Evolutionary conservation across 2,329 filamentous ascomycete genomes (phyloP).

Genomic region (Rutstroemia sp.): DNA sequence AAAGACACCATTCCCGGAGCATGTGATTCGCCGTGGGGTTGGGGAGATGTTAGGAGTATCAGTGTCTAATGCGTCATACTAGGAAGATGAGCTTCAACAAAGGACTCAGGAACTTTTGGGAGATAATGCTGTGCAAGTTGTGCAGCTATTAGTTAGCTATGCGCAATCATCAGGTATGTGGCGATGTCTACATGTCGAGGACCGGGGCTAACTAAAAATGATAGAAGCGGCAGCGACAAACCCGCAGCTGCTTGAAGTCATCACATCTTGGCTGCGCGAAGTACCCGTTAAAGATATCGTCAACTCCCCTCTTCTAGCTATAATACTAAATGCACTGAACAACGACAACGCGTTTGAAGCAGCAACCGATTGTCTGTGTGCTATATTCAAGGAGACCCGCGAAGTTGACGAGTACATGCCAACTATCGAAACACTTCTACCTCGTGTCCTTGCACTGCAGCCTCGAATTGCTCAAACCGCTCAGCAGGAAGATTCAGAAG

Average conservation of each 20-base stretch:
- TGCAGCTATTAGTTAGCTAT: conserved; percentile 83
- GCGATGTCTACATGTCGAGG: conserved; percentile 6
- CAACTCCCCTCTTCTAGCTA: conserved; percentile 74
- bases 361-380: conserved; percentile 86
- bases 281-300: conserved; percentile 79
- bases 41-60: conserved; percentile 30
- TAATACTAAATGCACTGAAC: conserved; percentile 71
- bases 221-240: conserved; percentile 72
- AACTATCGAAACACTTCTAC: conserved; percentile 76
- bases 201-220: conserved; percentile 17
- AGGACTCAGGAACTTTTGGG: conserved; percentile 85
- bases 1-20: conserved; percentile 39
- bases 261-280: conserved; percentile 94
- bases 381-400: conserved; percentile 83
- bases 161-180: conserved; percentile 79
- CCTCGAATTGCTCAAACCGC: conserved; percentile 70
- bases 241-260: conserved; percentile 86
- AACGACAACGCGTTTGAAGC: conserved; percentile 74
- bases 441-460: conserved; percentile 66
- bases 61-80: conserved; percentile 44
- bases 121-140: conserved; percentile 82
- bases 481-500: conserved; percentile 75
- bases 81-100: conserved; percentile 90
- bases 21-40: conserved; percentile 29
- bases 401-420: conserved; percentile 87